Evolutionary conservation across 306 rosid species (phyloP), one percentile per base, ranked within the genome.

Genomic region (Vigna angularis): DNA sequence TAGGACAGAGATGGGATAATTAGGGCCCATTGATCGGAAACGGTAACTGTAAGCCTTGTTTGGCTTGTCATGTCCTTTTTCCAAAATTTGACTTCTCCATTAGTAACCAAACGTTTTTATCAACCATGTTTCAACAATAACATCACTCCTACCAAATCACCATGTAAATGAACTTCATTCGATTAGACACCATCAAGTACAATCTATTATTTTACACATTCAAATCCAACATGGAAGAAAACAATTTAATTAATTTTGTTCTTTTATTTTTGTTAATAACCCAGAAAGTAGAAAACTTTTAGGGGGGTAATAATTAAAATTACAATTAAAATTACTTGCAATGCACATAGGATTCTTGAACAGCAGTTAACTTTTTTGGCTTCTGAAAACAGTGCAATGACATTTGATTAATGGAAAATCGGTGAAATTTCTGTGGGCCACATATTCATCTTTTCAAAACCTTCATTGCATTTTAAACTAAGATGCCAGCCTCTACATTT

Each of bases 271-370:
- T 34, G 1, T 34, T 34, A 34, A 34, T 5, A 34, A 34, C 6
- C 7, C 38, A 34, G 38, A 4, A 34, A 34, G 5, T 30, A 3
- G 32, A 34, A 32, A 32, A 32, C 1, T 32, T 32, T 4, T 4
- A 20, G 6, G 8, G 50, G 63, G 75, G 28, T 24, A 24, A 24
- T 1, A 2, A 24, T 24, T 24, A 24, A 24, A 24, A 24, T 1
- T 24, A 24, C 28, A 24, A 7, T 51, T 30, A 51, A 18, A 53
- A 36, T 72, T 72, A 20, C 14, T 18, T 1, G 30, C 20, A 53
- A 16, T 47, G 61, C 61, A 32, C 52, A 72, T 55, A 1, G 56
- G 78, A 58, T 73, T 44, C 78, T 73, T 44, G 34, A 44, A n/a
- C 6, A 2, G 76, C 42, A 32, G 53, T 5, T 20, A 4, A 5